Base-by-base conservation (phyloP, 768 basidiomycete genomes). In the Calocybe gangraenosa region DNA sequence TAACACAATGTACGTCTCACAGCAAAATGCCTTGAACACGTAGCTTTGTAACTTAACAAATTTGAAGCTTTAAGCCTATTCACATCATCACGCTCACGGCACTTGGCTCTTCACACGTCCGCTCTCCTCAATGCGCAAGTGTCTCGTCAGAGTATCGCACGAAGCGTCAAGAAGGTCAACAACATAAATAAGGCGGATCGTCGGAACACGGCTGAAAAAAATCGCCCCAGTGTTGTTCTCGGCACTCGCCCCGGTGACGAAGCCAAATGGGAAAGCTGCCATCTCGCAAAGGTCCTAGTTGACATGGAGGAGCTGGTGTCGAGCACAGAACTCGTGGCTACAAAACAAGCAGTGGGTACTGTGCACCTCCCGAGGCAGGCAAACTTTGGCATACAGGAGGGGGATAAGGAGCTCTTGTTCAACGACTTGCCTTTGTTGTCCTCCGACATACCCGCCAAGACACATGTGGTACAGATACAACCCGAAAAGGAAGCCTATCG, bases 191-290 rank as follows among this genome's bases (percentile, higher is more conserved):
- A 73, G 50, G 73, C 74, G 48, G 70, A 67, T 25, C 70, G 73
- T 53, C 69, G 66, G 43, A 56, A 49, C 50, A 57, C 56, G 39
- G 70, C 64, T 17, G 25, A 28, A 28, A 28, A 56, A 22, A 71
- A 60, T 43, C 69, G 65, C 37, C 71, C 85, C 13, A 82, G 87
- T 54, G 79, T 87, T 46, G 75, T 94, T 13, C 77, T 92, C 5
- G 93, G 93, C 10, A 80, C 79, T 13, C 72, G 79, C 33, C 69
- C 77, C 5, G 75, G 76, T 49, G 76, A 87, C 43, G 81, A 84
- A 44, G 58, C 68, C 44, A 81, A 80, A 58, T 94, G 92, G 89
- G 55, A 61, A 32, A 66, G 70, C 19, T 81, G 80, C 60, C 75
- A 82, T 63, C 79, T 94, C 37, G 79, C 81, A 34, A 73, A 74